Conservation (phyloP, 129 eudicot species). For the Mikania micrantha region DNA sequence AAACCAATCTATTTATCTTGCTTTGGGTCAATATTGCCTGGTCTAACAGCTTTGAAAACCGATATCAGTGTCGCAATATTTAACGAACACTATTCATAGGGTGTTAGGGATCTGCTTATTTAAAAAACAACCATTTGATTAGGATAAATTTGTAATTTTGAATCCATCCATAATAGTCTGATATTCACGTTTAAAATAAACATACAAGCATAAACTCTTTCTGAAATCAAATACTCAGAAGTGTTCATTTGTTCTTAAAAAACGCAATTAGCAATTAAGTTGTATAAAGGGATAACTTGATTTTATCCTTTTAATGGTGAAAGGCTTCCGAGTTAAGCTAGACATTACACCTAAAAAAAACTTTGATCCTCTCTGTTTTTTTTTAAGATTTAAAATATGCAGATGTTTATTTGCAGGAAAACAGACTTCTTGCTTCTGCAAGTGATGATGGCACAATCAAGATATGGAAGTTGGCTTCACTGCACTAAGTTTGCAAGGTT, state of each 20-base stretch:
- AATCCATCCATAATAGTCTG: too few species aligned
- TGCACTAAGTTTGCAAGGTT: background rate
- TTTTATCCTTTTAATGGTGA: background rate
- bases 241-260: background rate
- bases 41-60: too few species aligned
- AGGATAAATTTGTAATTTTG: too few species aligned
- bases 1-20: too few species aligned
- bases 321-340: background rate
- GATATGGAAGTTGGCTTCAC: constrained; percentile 65
- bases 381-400: background rate
- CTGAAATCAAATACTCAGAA: too few species aligned
- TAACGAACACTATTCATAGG: background rate
- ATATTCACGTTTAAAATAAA: too few species aligned
- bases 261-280: background rate
- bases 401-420: constrained; percentile 37
- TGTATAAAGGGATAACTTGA: background rate
- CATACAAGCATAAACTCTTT: too few species aligned
- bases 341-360: background rate
- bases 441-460: constrained; percentile 90
- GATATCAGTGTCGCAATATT: background rate
- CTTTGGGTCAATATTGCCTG: too few species aligned
- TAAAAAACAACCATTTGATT: background rate
- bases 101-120: background rate
- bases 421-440: constrained; percentile 73
- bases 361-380: background rate